Evolutionary conservation across 2,329 filamentous ascomycete genomes (phyloP), one percentile per base, ranked within the genome.

Genomic region (Emmonsiellopsis sp.): DNA sequence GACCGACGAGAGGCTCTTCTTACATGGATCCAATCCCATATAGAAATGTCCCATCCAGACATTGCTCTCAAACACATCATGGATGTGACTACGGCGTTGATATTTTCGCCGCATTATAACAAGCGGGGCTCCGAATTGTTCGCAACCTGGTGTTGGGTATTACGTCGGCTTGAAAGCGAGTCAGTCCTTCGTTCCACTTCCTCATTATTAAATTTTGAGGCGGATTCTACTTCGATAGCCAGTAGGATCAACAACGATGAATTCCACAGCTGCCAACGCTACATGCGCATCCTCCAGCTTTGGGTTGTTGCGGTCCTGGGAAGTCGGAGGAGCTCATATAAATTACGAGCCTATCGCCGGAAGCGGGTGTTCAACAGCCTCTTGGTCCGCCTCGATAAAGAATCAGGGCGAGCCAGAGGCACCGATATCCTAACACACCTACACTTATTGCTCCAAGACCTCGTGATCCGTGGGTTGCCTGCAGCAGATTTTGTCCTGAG

Each of bases 71-170:
- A 55, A 20, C 63, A 60, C 51, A 62, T 73, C 8, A 57, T 71
- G 34, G 48, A 59, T 26, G 61, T 68, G 3, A 70, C 70, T 1
- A 65, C 72, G 54, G 52, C 38, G 20, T 49, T 73, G 40, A 54
- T 58, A 6, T 58, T 63, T 30, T 61, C 63, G 26, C 42, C 57
- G 11, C 43, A 48, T 40, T 58, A 62, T 51, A 55, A 54, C 7
- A 42, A 57, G 9, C 31, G 50, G 10, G 59, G 60, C 41, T 32
- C 50, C 11, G 51, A 53, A 40, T 44, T 65, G 20, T 57, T 73
- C n/a, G 51, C 61, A 42, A 55, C 54, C 52, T 72, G 70, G 69
- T 60, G 58, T 45, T 56, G 60, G 16, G 67, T 57, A 32, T 34
- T 59, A 35, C 32, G 31, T 35, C 50, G 42, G 7, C 42, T 52